A percentile compares a stretch with the other conserved stretches of the same genome.
phyloP scores from a whole-genome alignment of 2,329 filamentous ascomycete species.

The Calonectria leucothoes region DNA sequence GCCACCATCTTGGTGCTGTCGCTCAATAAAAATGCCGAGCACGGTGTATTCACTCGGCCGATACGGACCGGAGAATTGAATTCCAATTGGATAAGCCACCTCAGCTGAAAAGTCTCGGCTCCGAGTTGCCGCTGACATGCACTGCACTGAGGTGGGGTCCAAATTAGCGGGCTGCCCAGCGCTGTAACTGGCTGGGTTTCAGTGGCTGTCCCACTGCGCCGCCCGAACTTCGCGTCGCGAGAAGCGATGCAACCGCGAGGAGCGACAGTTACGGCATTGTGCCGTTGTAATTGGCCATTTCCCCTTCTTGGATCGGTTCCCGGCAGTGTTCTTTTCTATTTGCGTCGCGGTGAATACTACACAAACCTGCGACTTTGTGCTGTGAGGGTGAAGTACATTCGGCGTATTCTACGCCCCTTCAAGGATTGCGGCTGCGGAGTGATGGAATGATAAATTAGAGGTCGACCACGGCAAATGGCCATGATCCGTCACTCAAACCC shows the following conservation, averaged over 20 bases:
- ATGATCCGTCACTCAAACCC: too few relatives aligned
- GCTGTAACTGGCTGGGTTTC: neutral
- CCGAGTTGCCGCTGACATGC: neutral
- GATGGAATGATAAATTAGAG: neutral
- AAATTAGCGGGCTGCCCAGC: neutral
- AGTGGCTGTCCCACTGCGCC: neutral
- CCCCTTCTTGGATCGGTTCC: neutral
- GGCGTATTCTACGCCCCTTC: neutral
- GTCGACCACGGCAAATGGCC: neutral
- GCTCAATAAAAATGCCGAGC: constrained; percentile 1
- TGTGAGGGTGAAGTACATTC: neutral
- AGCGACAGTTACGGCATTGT: neutral
- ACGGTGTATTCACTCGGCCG: neutral
- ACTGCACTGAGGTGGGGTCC: neutral
- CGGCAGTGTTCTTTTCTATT: neutral
- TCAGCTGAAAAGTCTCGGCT: neutral
- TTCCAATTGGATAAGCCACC: neutral
- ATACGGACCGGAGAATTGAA: neutral
- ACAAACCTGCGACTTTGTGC: neutral
- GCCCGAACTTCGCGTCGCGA: neutral
- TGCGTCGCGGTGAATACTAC: neutral
- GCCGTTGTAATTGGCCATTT: neutral
- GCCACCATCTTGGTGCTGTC: neutral
- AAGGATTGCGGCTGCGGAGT: neutral
- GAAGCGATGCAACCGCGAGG: neutral